Conservation (phyloP, 345 rosid species). For the Brassica nigra region DNA sequence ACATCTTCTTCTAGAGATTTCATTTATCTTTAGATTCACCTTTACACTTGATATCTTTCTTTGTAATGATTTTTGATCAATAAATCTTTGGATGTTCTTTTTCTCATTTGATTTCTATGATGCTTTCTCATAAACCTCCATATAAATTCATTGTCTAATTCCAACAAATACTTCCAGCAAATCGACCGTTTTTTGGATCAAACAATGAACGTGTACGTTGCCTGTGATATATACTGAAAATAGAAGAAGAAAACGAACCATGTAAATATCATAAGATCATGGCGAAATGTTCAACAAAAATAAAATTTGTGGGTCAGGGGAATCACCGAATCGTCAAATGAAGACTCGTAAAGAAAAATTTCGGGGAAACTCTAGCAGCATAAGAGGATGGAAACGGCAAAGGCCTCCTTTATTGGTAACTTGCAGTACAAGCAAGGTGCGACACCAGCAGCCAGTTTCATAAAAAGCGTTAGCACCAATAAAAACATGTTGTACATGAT, state of each 20-base stretch:
- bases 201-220: constrained; percentile 10
- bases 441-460: constrained; percentile 1
- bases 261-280: background rate
- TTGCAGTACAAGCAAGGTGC: constrained; percentile 30
- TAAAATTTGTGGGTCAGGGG: background rate
- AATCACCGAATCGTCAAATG: constrained; percentile 22
- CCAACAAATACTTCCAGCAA: too few relatives aligned
- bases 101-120: too few relatives aligned
- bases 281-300: background rate
- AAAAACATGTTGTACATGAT: constrained; percentile 16
- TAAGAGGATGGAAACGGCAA: constrained; percentile 13
- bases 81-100: too few relatives aligned
- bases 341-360: background rate
- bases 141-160: too few relatives aligned
- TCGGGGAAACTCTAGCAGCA: constrained; percentile 25
- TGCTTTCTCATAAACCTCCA: too few relatives aligned
- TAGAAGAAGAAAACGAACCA: background rate
- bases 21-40: too few relatives aligned
- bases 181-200: too few relatives aligned
- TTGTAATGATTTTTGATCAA: too few relatives aligned
- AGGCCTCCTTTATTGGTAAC: constrained; percentile 26
- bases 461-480: background rate
- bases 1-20: too few relatives aligned
- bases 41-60: too few relatives aligned
- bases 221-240: constrained; percentile 20